phyloP scores from a whole-genome alignment of 805 yeast species.

The Kodamaea jinghongensis region DNA sequence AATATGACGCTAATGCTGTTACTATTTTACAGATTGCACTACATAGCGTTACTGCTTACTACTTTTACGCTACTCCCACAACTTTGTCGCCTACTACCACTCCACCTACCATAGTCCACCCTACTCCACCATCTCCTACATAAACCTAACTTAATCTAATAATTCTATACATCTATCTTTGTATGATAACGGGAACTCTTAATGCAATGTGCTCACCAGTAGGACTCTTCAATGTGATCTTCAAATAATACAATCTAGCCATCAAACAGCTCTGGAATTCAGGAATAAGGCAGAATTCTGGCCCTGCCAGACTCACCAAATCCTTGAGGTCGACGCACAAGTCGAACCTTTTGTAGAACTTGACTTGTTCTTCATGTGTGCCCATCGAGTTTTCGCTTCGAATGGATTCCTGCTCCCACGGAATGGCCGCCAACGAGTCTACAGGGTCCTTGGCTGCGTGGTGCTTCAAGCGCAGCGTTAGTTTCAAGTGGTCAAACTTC shows the following conservation, averaged over 20 bases:
- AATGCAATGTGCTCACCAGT: slow-evolving; percentile 23
- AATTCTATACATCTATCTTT: slow-evolving; percentile 8
- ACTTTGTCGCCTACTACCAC: too few species aligned
- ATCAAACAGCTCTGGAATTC: slow-evolving; percentile 37
- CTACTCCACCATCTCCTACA: not conserved
- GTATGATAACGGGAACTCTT: slow-evolving; percentile 27
- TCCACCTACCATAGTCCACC: too few species aligned
- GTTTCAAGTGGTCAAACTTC: slow-evolving; percentile 26
- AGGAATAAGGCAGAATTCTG: slow-evolving; percentile 35
- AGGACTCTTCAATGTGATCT: slow-evolving; percentile 22
- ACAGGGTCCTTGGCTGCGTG: slow-evolving; percentile 4
- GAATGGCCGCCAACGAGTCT: slow-evolving; percentile 12
- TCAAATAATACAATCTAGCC: slow-evolving; percentile 34
- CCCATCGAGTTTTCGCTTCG: slow-evolving; percentile 9
- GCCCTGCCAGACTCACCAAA: slow-evolving; percentile 16
- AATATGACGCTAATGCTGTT: too few species aligned
- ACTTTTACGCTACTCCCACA: too few species aligned
- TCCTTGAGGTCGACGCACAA: slow-evolving; percentile 27
- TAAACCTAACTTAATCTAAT: not conserved
- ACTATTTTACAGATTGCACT: too few species aligned
- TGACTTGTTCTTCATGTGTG: slow-evolving; percentile 15
- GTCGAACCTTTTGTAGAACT: slow-evolving; percentile 20
- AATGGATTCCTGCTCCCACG: slow-evolving; percentile 19
- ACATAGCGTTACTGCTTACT: too few species aligned
- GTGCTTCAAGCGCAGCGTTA: slow-evolving; percentile 13